phyloP scores from a whole-genome alignment of 1,284 basidiomycete species.

The Mycosarcoma mackinlayi region DNA sequence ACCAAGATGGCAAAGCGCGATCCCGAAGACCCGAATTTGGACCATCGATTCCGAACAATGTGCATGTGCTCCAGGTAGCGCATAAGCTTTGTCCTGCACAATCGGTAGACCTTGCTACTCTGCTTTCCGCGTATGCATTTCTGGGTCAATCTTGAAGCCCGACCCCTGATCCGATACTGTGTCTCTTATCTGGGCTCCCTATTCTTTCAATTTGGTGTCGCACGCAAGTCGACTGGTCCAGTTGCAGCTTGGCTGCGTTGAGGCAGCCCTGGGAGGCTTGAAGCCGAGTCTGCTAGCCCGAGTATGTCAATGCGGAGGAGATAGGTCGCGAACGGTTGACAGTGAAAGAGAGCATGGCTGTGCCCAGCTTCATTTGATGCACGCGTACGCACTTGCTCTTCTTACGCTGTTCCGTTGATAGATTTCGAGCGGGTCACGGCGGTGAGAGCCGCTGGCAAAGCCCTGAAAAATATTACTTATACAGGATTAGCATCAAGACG shows the following conservation, averaged over 20 bases:
- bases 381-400: not conserved
- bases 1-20: not conserved
- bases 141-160: not conserved
- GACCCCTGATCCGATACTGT: not conserved
- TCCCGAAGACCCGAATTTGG: not conserved
- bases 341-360: conserved; percentile 6
- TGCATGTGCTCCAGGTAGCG: not conserved
- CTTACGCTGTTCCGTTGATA: not conserved
- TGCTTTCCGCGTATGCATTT: not conserved
- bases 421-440: no score
- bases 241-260: no score
- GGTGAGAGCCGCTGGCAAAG: no score
- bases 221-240: no score
- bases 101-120: not conserved
- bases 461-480: conserved; percentile 18
- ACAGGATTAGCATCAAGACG: conserved; percentile 2
- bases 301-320: no score
- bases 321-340: not conserved
- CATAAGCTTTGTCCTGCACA: not conserved
- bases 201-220: no score
- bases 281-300: no score
- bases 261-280: no score
- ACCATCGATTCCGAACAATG: not conserved
- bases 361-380: conserved; percentile 24
- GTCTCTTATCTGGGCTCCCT: no score